phyloP scores from a whole-genome alignment of 805 yeast genomes.

The Cyberlindnera maclurae region DNA sequence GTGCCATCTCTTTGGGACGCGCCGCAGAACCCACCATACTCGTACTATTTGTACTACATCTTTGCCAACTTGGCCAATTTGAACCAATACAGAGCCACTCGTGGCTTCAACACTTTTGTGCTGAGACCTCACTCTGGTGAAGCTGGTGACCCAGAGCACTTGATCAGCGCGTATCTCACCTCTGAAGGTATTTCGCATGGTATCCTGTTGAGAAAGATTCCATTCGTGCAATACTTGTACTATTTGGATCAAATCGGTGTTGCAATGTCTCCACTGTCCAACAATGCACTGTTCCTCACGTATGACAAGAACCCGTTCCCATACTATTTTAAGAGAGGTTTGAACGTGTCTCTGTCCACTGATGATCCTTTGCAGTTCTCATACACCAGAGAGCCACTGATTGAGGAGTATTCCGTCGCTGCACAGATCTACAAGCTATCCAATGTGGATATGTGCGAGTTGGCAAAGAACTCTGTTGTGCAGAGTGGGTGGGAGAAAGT shows the following conservation, averaged over 20 bases:
- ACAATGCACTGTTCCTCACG: slow-evolving; percentile 90
- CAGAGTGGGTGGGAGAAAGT: slow-evolving; percentile 92
- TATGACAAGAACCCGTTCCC: slow-evolving; percentile 97
- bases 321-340: slow-evolving; percentile 83
- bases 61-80: slow-evolving; percentile 82
- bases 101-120: slow-evolving; percentile 85
- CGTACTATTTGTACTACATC: slow-evolving; percentile 85
- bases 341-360: slow-evolving; percentile 89
- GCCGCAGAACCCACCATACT: slow-evolving; percentile 89
- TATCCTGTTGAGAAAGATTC: slow-evolving; percentile 84
- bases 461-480: slow-evolving; percentile 85
- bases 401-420: slow-evolving; percentile 96
- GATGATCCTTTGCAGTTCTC: slow-evolving; percentile 98
- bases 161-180: slow-evolving; percentile 80
- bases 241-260: slow-evolving; percentile 92
- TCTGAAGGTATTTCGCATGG: slow-evolving; percentile 96
- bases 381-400: slow-evolving; percentile 93
- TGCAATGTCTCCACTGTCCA: slow-evolving; percentile 97
- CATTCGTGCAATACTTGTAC: slow-evolving; percentile 88
- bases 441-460: slow-evolving; percentile 94
- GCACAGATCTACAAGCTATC: slow-evolving; percentile 95
- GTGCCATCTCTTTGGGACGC: slow-evolving; percentile 78
- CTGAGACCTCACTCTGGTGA: slow-evolving; percentile 98
- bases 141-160: slow-evolving; percentile 99
- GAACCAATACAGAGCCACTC: slow-evolving; percentile 70